Percentiles rank a stretch among this genome's conserved stretches.
These are phyloP conservation scores for Prototheca stagnorum DNA, from an alignment of 163 green algal species.

Conservation along the genomic window DNA sequence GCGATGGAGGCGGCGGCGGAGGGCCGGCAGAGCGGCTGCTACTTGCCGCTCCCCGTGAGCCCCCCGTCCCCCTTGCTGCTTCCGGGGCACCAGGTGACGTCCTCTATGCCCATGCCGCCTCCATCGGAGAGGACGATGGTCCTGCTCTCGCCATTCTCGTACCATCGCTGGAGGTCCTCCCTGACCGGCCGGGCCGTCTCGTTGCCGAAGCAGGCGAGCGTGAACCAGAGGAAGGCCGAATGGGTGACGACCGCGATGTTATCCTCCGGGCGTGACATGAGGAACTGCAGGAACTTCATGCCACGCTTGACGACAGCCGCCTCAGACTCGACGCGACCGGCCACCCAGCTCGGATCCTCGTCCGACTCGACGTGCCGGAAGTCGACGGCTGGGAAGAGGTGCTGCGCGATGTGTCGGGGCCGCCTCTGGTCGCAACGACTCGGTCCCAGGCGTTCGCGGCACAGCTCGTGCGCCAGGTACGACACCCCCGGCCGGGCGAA, in stretches of 20 bases:
- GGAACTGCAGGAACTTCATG: conserved; percentile 25
- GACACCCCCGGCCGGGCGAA: conserved; percentile 6
- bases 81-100: conserved; percentile 20
- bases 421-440: conserved; percentile 28
- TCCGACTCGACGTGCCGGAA: conserved; percentile 24
- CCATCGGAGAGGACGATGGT: conserved; percentile 33
- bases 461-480: conserved; percentile 32
- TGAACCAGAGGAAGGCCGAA: conserved; percentile 38
- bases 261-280: conserved; percentile 22
- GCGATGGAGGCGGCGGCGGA: too few species aligned
- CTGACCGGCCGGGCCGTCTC: conserved; percentile 11
- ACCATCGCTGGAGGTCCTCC: conserved; percentile 20
- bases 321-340: conserved; percentile 17
- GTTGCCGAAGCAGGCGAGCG: conserved; percentile 28
- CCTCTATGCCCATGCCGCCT: conserved; percentile 10
- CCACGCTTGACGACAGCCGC: conserved; percentile 19
- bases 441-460: conserved; percentile 34
- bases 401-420: conserved; percentile 2
- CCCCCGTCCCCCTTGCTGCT: conserved; percentile 3
- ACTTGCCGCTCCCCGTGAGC: not conserved
- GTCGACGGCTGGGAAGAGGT: conserved; percentile 36
- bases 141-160: conserved; percentile 42
- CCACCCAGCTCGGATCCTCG: conserved; percentile 21
- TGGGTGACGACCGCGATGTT: conserved; percentile 48
- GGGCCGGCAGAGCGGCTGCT: not conserved